Conservation (phyloP, 1,139 yeast species). For the Suhomyces taliae region DNA sequence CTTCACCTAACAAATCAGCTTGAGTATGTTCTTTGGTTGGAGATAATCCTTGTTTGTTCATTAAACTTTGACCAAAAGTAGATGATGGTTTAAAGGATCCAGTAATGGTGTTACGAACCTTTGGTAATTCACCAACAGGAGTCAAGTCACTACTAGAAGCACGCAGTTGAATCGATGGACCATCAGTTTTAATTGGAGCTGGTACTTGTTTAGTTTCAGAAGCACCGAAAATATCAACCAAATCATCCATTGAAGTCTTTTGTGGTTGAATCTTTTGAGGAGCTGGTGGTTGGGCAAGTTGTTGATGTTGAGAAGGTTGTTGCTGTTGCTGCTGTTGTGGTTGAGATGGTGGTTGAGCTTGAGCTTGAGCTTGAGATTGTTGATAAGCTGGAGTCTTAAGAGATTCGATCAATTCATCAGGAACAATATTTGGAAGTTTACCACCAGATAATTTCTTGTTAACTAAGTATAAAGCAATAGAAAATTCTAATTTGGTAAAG, state of each 20-base stretch:
- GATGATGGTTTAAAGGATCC: constrained; percentile 59
- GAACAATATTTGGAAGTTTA: constrained; percentile 70
- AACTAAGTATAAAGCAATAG: constrained; percentile 90
- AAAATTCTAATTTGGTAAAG: constrained; percentile 78
- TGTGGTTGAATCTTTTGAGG: constrained; percentile 24
- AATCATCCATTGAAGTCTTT: constrained; percentile 66
- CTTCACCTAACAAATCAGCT: constrained; percentile 31
- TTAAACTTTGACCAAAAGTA: constrained; percentile 62
- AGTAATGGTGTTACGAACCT: constrained; percentile 38
- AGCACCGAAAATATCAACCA: constrained; percentile 58
- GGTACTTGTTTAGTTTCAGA: constrained; percentile 21
- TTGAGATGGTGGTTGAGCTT: constrained; percentile 4
- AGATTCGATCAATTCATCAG: constrained; percentile 49
- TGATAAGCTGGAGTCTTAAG: constrained; percentile 19
- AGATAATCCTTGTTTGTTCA: constrained; percentile 28
- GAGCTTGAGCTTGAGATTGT: neutral
- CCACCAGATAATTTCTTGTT: constrained; percentile 80
- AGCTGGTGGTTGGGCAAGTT: constrained; percentile 14
- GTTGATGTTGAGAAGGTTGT: constrained; percentile 14
- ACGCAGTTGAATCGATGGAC: constrained; percentile 23
- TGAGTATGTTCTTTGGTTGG: constrained; percentile 23
- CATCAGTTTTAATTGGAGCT: constrained; percentile 24
- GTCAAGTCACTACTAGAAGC: constrained; percentile 39
- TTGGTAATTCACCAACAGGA: constrained; percentile 38
- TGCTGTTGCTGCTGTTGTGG: constrained; percentile 11